Percentiles rank a stretch among this genome's conserved stretches.
phyloP scores from a whole-genome alignment of 768 basidiomycete genomes.

The Dentipellis sp. region DNA sequence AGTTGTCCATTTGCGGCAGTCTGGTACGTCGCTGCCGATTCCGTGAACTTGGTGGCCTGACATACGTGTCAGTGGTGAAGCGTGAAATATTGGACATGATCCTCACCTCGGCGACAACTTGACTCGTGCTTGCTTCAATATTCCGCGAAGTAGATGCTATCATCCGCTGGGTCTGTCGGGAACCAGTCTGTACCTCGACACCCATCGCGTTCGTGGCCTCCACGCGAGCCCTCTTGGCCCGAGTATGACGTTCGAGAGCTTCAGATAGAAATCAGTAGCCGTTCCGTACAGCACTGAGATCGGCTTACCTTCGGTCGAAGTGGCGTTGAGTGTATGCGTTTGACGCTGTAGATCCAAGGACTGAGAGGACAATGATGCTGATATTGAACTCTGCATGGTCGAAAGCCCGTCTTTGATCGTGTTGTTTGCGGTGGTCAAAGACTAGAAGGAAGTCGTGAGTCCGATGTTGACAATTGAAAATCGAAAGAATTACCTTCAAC shows the following conservation, averaged over 20 bases:
- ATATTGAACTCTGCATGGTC: conserved; percentile 34
- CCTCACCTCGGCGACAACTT: conserved; percentile 46
- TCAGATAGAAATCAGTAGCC: not conserved
- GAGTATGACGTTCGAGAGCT: conserved; percentile 55
- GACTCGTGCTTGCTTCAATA: conserved; percentile 32
- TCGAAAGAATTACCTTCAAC: conserved; percentile 37
- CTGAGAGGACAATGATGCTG: conserved; percentile 40
- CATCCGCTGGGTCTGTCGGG: conserved; percentile 40
- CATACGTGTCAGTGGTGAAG: conserved; percentile 4
- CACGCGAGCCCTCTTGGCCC: conserved; percentile 59
- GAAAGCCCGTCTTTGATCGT: conserved; percentile 33
- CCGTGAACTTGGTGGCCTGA: conserved; percentile 34
- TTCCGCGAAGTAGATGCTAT: conserved; percentile 41
- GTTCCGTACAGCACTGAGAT: not conserved
- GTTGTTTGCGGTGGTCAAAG: conserved; percentile 28
- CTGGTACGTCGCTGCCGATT: conserved; percentile 35
- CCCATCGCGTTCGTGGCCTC: conserved; percentile 46
- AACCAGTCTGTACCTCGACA: conserved; percentile 41
- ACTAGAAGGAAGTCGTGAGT: conserved; percentile 24
- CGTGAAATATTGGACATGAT: not conserved
- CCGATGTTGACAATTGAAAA: not conserved
- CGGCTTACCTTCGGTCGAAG: conserved; percentile 35
- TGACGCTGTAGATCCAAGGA: conserved; percentile 43
- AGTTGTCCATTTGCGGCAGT: conserved; percentile 34
- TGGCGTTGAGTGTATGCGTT: conserved; percentile 32